Base-by-base conservation (phyloP, 306 rosid species). In the Comarum palustre region DNA sequence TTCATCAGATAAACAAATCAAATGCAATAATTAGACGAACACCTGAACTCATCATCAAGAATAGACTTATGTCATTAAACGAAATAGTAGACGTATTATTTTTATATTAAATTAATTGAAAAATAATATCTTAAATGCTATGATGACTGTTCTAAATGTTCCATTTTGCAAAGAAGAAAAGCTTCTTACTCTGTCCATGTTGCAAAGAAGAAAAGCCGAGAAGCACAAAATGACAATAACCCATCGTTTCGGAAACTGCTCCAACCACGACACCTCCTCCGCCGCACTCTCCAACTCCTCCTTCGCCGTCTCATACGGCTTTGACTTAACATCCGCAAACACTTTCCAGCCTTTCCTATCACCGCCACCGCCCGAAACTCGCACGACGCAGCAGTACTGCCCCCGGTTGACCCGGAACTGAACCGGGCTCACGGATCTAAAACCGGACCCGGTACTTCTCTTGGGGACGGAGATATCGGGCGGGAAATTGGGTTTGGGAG, bases 131-230 rank as follows among this genome's bases (percentile, higher is more conserved):
- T 11, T 70, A 13, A 6, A 15, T 22, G 17, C 9, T 8, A 7
- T 36, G 67, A 17, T 17, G 66, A 61, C n/a, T n/a, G n/a, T n/a
- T n/a, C n/a, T n/a, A n/a, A n/a, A n/a, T n/a, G n/a, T n/a, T n/a
- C n/a, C n/a, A n/a, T n/a, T n/a, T n/a, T n/a, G n/a, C 38, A 71
- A 29, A 52, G 25, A 43, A 57, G 17, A 16, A 17, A 48, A 48
- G 31, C n/a, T n/a, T n/a, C 78, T 82, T 82, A 91, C 99, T 81
- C 99, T 91, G 41, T 95, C 99, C 99, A 95, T 95, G 46, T 95
- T 95, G 84, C 99, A 95, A 0, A 95, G 96, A 77, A 95, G 92
- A 71, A 95, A 95, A 25, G 99, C 95, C 0, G 99, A 77, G 71
- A 95, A 95, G 73, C 99, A 95, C 48, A 95, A 88, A 77, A 90